Base-by-base conservation (phyloP, 208 protist genomes). In the Acanthamoeba lenticulata region DNA sequence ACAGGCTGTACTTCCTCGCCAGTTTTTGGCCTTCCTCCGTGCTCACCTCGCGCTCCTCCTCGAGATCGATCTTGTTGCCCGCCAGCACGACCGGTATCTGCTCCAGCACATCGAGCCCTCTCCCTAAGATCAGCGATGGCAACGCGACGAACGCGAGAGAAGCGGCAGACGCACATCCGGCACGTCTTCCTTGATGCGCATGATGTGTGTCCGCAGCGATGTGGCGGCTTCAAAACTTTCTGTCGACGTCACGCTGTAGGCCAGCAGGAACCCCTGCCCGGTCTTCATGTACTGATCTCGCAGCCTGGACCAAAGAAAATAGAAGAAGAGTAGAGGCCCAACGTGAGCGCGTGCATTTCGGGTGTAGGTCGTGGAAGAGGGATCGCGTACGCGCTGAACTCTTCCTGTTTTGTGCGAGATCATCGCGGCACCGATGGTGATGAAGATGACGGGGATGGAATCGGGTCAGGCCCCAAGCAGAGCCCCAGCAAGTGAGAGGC, bases 41-140 rank as follows among this genome's bases (percentile, higher is more conserved):
- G 24, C 60, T 77, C 38, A 96, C 94, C 36, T 55, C 81, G 27
- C 91, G 57, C 29, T 94, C 40, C 24, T 95, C 90, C 32, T 93
- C 89, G 21, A 96, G 81, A 95, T 96, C 95, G 47, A 94, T 93
- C 60, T 96, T 96, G 93, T 97, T 97, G 38, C 95, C 97, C 36
- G 95, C 94, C 36, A 97, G 62, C 29, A 97, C 90, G 60, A 97
- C 95, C 24, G 97, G 97, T 24, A 97, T 92, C 94, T 96, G 62
- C 5, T 15, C 9, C 9, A 5, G 9, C 45, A 52, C 45, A 52
- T n/a, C n/a, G n/a, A n/a, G n/a, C 45, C 9, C 15, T 52, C 45
- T 52, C 45, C 5, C 9, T 52, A 52, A 52, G 45, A 15, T 15
- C 45, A 52, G 15, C 9, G 9, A 52, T 19, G 45, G 15, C 52